These are phyloP conservation scores for Fusarium papillatum DNA, from an alignment of 2,329 filamentous ascomycete species.

Conservation along the genomic window DNA sequence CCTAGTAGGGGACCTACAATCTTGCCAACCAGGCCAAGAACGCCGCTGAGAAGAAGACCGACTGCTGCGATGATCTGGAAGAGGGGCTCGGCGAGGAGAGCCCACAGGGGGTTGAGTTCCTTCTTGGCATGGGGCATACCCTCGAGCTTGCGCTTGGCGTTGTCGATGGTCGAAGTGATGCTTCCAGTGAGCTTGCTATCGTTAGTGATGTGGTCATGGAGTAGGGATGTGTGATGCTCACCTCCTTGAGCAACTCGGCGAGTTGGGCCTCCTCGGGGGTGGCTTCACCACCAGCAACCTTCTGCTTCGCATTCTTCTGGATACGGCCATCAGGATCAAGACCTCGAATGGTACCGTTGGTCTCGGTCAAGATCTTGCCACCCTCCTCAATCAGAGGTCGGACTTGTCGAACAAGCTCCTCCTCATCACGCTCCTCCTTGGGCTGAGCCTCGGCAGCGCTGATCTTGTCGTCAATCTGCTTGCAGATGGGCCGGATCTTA, in stretches of 20 bases:
- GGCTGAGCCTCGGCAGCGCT: slow-evolving; percentile 84
- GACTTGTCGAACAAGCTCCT: slow-evolving; percentile 87
- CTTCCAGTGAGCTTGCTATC: slow-evolving; percentile 75
- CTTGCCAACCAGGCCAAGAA: slow-evolving; percentile 86
- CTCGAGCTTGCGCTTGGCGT: slow-evolving; percentile 88
- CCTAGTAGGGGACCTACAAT: slow-evolving; percentile 60
- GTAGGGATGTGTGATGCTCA: slow-evolving; percentile 40
- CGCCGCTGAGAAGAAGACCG: slow-evolving; percentile 84
- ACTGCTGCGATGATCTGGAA: slow-evolving; percentile 95
- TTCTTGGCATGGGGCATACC: slow-evolving; percentile 97
- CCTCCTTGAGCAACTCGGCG: slow-evolving; percentile 86
- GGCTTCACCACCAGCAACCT: slow-evolving; percentile 75
- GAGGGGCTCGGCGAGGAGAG: slow-evolving; percentile 83
- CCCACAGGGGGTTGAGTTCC: slow-evolving; percentile 93
- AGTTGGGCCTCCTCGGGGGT: slow-evolving; percentile 85
- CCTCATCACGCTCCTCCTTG: slow-evolving; percentile 91
- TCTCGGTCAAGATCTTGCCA: slow-evolving; percentile 84
- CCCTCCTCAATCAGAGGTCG: slow-evolving; percentile 92
- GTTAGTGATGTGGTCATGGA: slow-evolving; percentile 23
- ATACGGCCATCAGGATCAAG: slow-evolving; percentile 92
- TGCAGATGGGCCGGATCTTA: slow-evolving; percentile 86
- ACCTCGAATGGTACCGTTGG: slow-evolving; percentile 88
- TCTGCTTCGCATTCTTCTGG: slow-evolving; percentile 86
- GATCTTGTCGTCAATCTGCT: slow-evolving; percentile 88
- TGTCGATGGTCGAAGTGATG: slow-evolving; percentile 87